Evolutionary conservation across 2,329 filamentous ascomycete genomes (phyloP), one percentile per base, ranked within the genome.

Genomic region (Coniella vitis): DNA sequence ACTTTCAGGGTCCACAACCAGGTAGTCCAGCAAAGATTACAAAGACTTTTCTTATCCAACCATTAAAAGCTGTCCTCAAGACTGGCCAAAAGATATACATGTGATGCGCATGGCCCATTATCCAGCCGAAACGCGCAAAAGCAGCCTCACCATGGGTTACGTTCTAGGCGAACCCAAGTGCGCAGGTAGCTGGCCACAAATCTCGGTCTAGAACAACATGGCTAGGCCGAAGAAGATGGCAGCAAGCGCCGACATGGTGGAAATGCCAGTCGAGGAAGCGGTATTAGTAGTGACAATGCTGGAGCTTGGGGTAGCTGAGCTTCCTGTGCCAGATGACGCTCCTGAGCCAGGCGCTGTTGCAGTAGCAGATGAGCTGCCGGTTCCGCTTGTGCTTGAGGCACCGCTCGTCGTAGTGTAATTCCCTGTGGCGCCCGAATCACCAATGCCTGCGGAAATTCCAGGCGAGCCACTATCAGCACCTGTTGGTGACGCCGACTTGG

Each of bases 161-260:
- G 10, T 5, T n/a, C 25, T 10, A 29, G 25, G 25, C 25, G 10
- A 29, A 29, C 10, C 25, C 10, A 29, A 5, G 25, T 10, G 17
- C 21, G 4, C 38, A 31, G 3, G 51, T 44, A 16, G 44, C 51
- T 17, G 43, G 35, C 13, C 42, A 43, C 10, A 47, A 53, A 17
- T 47, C 36, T 2, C 38, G 2, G 14, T 48, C 47, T 14, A 29
- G 29, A 10, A 40, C 25, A 7, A 43, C 51, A 12, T 22, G 37
- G 14, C 25, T 10, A 29, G 25, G 10, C 25, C 25, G 25, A 29
- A 10, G 5, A 29, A 29, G 25, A 43, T 53, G 4, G 36, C 40
- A 32, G 32, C 37, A 2, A 53, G 43, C 7, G 41, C 16, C 4
- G 40, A 42, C 7, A 29, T 32, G 7, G 47, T 45, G 4, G 38